phyloP scores from a whole-genome alignment of 2,329 filamentous ascomycete genomes.

The Chaetomium globosum region DNA sequence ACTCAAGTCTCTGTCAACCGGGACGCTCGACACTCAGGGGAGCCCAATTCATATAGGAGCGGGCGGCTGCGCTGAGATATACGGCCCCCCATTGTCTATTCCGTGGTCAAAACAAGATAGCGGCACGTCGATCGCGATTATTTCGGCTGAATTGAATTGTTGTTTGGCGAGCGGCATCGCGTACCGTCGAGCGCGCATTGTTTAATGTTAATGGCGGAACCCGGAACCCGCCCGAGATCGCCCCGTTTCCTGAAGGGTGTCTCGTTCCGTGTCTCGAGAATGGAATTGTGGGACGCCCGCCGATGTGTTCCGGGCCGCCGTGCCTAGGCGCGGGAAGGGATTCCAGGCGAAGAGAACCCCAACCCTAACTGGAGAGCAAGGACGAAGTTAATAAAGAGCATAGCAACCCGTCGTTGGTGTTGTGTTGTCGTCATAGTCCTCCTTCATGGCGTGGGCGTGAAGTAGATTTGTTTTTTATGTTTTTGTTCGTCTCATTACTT shows the following conservation, averaged over 20 bases:
- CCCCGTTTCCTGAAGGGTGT: conserved; percentile 27
- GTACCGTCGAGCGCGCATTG: conserved; percentile 24
- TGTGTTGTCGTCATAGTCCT: neutral
- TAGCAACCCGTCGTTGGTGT: neutral
- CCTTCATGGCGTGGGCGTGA: neutral
- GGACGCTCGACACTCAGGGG: neutral
- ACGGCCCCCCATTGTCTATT: neutral
- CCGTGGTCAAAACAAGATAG: conserved; percentile 2
- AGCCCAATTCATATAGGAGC: neutral
- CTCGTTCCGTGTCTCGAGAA: conserved; percentile 33
- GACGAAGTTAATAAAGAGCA: neutral
- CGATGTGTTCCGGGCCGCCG: neutral
- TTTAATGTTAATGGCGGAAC: conserved; percentile 14
- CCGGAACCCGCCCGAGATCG: conserved; percentile 7
- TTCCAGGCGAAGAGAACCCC: neutral
- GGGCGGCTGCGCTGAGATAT: conserved; percentile 7
- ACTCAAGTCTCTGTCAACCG: neutral
- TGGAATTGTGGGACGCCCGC: conserved; percentile 26
- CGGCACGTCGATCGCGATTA: conserved; percentile 15
- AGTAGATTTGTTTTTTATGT: neutral
- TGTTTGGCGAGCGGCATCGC: conserved; percentile 33
- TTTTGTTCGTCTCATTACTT: neutral
- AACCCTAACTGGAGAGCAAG: neutral
- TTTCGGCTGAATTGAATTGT: conserved; percentile 31
- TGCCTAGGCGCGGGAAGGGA: neutral